These are phyloP conservation scores for Pinus taeda DNA, from an alignment of 75 land plant genomes.

Conservation along the genomic window DNA sequence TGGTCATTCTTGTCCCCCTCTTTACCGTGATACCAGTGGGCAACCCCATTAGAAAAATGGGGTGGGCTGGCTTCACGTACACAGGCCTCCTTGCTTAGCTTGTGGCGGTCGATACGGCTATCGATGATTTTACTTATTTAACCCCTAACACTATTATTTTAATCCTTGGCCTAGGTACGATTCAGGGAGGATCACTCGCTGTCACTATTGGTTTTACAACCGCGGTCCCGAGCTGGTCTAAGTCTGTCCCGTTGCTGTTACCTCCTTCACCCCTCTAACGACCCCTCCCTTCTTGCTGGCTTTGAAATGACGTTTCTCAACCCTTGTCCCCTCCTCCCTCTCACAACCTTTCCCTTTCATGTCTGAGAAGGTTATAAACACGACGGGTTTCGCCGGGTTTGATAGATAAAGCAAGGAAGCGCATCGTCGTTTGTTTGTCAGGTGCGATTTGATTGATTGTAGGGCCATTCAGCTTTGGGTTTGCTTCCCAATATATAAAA, in stretches of 20 bases:
- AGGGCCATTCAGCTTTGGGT: conserved; percentile 6
- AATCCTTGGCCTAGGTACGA: too few relatives aligned
- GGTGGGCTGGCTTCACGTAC: too few relatives aligned
- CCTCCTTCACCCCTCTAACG: too few relatives aligned
- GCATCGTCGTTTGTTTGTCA: conserved; percentile 1
- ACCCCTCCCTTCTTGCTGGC: too few relatives aligned
- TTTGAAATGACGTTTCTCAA: conserved; percentile 2
- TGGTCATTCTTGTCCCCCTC: too few relatives aligned
- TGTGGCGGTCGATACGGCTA: too few relatives aligned
- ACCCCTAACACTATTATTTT: too few relatives aligned
- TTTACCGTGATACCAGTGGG: too few relatives aligned
- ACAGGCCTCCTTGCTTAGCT: too few relatives aligned
- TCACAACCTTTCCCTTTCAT: not conserved
- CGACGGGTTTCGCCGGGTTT: not conserved
- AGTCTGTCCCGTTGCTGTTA: not conserved
- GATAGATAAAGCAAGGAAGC: not conserved
- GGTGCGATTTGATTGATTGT: not conserved
- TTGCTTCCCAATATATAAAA: conserved; percentile 6
- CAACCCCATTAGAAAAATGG: too few relatives aligned
- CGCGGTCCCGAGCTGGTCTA: not conserved
- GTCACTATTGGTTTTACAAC: not conserved
- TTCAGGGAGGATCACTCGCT: not conserved
- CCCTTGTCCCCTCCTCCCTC: not conserved
- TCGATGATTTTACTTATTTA: too few relatives aligned
- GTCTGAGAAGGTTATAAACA: not conserved